Conservation (phyloP, 805 yeast species). For the Limtongia smithiae region DNA sequence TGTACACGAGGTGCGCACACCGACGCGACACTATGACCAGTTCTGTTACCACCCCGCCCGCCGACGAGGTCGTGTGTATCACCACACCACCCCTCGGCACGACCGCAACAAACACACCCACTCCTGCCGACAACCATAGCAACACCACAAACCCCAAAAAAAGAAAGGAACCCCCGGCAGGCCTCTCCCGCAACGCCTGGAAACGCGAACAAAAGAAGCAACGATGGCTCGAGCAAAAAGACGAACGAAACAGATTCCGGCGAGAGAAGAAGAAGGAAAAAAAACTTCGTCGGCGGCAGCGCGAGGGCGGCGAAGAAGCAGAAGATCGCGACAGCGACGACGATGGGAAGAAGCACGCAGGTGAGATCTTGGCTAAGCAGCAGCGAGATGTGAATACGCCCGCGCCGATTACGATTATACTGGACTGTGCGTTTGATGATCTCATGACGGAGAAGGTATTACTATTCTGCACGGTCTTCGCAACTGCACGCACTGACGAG, state of each 20-base stretch:
- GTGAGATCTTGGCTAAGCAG: neutral
- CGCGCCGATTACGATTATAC: slow-evolving; percentile 43
- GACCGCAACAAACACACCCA: too few relatives aligned
- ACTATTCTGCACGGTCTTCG: neutral
- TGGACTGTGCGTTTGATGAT: slow-evolving; percentile 91
- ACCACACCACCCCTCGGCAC: too few relatives aligned
- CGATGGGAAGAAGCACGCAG: slow-evolving; percentile 38
- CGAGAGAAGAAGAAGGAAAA: slow-evolving; percentile 44
- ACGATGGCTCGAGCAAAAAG: slow-evolving; percentile 56
- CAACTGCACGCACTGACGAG: too few relatives aligned
- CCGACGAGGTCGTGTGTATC: too few relatives aligned
- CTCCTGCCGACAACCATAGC: too few relatives aligned
- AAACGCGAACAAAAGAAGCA: slow-evolving; percentile 61
- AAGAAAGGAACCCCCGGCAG: slow-evolving; percentile 56
- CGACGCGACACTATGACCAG: too few relatives aligned
- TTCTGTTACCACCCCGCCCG: too few relatives aligned
- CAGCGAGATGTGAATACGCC: slow-evolving; percentile 3
- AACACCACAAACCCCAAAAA: neutral
- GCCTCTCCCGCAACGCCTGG: slow-evolving; percentile 84
- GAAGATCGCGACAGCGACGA: slow-evolving; percentile 33
- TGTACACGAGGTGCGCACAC: too few relatives aligned
- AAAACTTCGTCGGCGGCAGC: slow-evolving; percentile 29
- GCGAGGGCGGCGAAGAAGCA: slow-evolving; percentile 39
- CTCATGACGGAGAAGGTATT: slow-evolving; percentile 68
- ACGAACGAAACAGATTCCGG: slow-evolving; percentile 53